Base-by-base conservation (phyloP, 148 eudicot genomes). In the Beta vulgaris region DNA sequence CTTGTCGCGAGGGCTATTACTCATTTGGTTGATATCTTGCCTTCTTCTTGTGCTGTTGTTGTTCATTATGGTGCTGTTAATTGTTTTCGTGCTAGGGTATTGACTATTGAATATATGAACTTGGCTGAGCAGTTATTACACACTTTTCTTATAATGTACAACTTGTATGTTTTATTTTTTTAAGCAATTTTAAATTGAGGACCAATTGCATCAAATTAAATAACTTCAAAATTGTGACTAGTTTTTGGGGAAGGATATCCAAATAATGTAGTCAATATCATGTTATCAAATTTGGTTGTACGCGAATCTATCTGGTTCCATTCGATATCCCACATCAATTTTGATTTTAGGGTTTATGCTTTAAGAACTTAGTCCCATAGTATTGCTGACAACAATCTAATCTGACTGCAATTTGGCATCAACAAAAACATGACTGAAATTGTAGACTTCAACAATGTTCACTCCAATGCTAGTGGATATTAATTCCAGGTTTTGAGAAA, bases 31-130 rank as follows among this genome's bases (percentile, higher is more conserved):
- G 99, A 96, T 73, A 97, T 89, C 42, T 85, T 96, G 71, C 98
- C 99, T 10, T 91, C 99, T 21, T 92, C 98, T 1, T 89, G 93
- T 76, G 91, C 97, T 76, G 90, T 97, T n/a, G 99, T 96, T 42
- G 97, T 94, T 79, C 98, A 94, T 82, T 94, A 88, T 75, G 96
- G 97, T 12, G 97, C 98, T 2, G 97, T 94, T 46, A 73, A 84
- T 62, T 94, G 97, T 66, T 91, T 94, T 29, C 91, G 92, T 83
- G 96, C 97, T 4, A 81, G 98, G 81, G 59, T 94, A 82, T 81
- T 94, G 72, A 91, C 97, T 1, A 94, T 94, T 68, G 96, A 94
- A 83, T 94, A 94, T 82, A 94, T 94, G 97, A 97, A 94, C 84
- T 84, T 94, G 87, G 98, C 98, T 79, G 97, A 94, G 69, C 98